Evolutionary conservation across 2,329 filamentous ascomycete genomes (phyloP).

Genomic region (Ascochyta fabae): DNA sequence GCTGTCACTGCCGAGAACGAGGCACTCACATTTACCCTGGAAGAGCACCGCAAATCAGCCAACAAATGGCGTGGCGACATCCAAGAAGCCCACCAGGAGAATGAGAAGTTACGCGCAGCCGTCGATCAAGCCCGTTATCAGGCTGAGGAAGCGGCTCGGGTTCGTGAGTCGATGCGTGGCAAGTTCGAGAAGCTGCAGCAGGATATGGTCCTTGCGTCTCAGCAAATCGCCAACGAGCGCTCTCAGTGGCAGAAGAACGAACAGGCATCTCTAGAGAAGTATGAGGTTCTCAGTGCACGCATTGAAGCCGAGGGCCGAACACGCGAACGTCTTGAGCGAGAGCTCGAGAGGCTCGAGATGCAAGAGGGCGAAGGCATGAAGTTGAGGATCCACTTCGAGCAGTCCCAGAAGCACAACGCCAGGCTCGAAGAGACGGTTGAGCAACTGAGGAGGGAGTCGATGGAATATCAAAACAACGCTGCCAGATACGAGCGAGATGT

Average conservation of each 20-base stretch:
- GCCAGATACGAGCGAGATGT: conserved; percentile 80
- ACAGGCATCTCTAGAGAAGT: conserved; percentile 61
- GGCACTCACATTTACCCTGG: conserved; percentile 65
- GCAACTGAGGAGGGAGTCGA: conserved; percentile 67
- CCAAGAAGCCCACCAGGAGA: conserved; percentile 55
- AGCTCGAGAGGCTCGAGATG: conserved; percentile 53
- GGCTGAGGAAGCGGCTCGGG: conserved; percentile 82
- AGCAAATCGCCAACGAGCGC: conserved; percentile 83
- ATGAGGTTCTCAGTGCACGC: conserved; percentile 62
- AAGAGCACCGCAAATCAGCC: conserved; percentile 68
- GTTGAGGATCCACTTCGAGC: conserved; percentile 74
- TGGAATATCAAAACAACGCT: conserved; percentile 72
- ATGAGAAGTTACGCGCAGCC: conserved; percentile 75
- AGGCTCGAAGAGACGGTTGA: conserved; percentile 67
- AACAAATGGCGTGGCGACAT: conserved; percentile 66
- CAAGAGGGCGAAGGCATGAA: conserved; percentile 79
- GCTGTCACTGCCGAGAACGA: conserved; percentile 66
- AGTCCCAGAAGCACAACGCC: conserved; percentile 64
- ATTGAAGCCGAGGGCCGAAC: conserved; percentile 55
- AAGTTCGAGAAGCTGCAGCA: conserved; percentile 87
- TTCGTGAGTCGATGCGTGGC: conserved; percentile 81
- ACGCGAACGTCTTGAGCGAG: conserved; percentile 54
- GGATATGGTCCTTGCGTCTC: conserved; percentile 80
- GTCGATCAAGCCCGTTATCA: conserved; percentile 78
- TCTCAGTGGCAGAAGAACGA: conserved; percentile 74